Percentiles rank a stretch among this genome's conserved stretches.
These are phyloP conservation scores for Garcia nutans DNA, from an alignment of 345 rosid species.

Conservation along the genomic window DNA sequence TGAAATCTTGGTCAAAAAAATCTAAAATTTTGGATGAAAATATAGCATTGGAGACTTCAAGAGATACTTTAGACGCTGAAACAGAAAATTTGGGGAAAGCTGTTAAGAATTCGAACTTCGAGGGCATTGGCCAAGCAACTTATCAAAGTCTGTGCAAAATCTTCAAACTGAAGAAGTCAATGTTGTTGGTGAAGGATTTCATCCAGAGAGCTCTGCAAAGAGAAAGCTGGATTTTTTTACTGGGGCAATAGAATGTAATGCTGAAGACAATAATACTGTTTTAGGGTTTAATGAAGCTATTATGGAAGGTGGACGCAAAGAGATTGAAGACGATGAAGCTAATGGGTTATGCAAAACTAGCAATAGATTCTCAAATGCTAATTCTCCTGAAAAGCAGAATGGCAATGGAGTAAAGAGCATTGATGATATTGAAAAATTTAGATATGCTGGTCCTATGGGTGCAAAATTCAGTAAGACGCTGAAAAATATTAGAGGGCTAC, in stretches of 20 bases:
- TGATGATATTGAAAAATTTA: conserved; percentile 29
- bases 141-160: conserved; percentile 8
- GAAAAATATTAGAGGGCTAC: conserved; percentile 14
- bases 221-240: conserved; percentile 26
- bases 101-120: conserved; percentile 4
- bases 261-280: conserved; percentile 7
- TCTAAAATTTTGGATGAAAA: neutral
- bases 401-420: conserved; percentile 2
- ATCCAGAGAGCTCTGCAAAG: conserved; percentile 15
- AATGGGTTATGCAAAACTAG: neutral
- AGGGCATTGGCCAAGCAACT: neutral
- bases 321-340: neutral
- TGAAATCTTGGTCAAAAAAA: conserved; percentile 16
- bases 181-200: neutral
- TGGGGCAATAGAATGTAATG: conserved; percentile 15
- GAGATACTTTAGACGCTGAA: neutral
- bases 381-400: conserved; percentile 1
- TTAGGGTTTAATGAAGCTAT: neutral
- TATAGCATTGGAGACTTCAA: neutral
- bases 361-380: neutral
- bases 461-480: conserved; percentile 2
- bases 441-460: conserved; percentile 15
- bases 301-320: neutral
- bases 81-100: neutral
- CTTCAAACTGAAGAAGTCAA: neutral